Conservation (phyloP, 225 moss, liverwort and hornwort species). For the Sphagnum contortum region DNA sequence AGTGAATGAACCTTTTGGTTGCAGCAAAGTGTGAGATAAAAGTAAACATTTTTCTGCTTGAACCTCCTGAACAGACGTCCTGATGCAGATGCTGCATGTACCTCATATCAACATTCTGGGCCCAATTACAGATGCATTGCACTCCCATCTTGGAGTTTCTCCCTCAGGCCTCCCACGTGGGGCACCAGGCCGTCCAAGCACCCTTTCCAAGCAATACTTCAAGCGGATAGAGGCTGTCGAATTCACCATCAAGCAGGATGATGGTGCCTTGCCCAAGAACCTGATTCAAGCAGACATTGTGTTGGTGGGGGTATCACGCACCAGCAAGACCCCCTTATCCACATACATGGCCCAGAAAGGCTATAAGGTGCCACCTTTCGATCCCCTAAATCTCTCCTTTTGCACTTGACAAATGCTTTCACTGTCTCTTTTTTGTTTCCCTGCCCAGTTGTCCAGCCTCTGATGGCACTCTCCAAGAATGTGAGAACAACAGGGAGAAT, state of each 20-base stretch:
- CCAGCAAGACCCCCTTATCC: conserved; percentile 99
- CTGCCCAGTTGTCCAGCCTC: no score
- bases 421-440: background rate
- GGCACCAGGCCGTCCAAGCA: conserved; percentile 65
- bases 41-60: no score
- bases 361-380: conserved; percentile 55
- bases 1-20: no score
- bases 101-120: conserved; percentile 83
- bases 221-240: conserved; percentile 95
- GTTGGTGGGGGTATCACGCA: conserved; percentile 77
- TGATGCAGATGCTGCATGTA: conserved; percentile 50
- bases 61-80: no score
- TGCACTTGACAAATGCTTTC: background rate
- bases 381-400: background rate
- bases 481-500: no score
- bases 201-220: conserved; percentile 84
- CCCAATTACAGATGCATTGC: conserved; percentile 73
- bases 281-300: conserved; percentile 72
- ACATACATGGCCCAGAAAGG: conserved; percentile 97
- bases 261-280: conserved; percentile 85
- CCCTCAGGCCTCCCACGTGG: conserved; percentile 87
- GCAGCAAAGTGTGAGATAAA: no score
- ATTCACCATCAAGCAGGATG: conserved; percentile 90
- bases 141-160: conserved; percentile 67
- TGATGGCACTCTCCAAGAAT: no score